Base-by-base conservation (phyloP, 2,329 filamentous ascomycete species). In the Monosporascus ibericus region DNA sequence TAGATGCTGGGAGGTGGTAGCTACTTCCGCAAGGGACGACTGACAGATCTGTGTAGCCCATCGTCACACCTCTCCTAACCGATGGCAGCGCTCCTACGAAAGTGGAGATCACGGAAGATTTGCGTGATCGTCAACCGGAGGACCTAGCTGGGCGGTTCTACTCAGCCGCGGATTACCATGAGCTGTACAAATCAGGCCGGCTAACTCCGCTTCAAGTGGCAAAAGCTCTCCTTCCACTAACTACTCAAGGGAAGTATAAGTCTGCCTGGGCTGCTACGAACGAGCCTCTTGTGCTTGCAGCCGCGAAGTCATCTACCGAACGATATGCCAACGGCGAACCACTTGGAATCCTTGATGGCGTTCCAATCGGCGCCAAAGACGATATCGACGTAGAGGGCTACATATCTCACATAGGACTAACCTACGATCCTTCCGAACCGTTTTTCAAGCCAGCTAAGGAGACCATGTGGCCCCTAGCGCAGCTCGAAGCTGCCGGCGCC, bases 291-390 rank as follows among this genome's bases (percentile, higher is more conserved):
- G 80, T 88, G 1, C 75, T 84, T 5, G 78, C 79, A 37, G 86
- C 89, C 1, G 90, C 91, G 0, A 78, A 78, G 60, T 87, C 80
- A 7, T 94, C 90, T 1, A 87, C 90, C 0, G 75, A 81, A 64
- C 77, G 91, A 46, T 95, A 87, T 69, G 81, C 82, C 53, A 73
- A 77, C 17, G 87, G 88, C 0, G 77, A 78, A 55, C 78, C 84
- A 0, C 68, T 90, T 17, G 78, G 88, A 14, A 72, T 88, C 5
- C 73, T 95, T 7, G 91, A 96, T 62, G 91, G 91, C 14, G 82
- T 95, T 1, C 91, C 90, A 0, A 80, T 95, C 48, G 87, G 86
- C 0, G 81, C 94, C 61, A 95, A 96, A 71, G 90, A 95, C 64
- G 90, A 95, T 63, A 78, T 86, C 17, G 78, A 86, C 57, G 74